Base-by-base conservation (phyloP, 306 rosid genomes). In the Sesbania bispinosa region DNA sequence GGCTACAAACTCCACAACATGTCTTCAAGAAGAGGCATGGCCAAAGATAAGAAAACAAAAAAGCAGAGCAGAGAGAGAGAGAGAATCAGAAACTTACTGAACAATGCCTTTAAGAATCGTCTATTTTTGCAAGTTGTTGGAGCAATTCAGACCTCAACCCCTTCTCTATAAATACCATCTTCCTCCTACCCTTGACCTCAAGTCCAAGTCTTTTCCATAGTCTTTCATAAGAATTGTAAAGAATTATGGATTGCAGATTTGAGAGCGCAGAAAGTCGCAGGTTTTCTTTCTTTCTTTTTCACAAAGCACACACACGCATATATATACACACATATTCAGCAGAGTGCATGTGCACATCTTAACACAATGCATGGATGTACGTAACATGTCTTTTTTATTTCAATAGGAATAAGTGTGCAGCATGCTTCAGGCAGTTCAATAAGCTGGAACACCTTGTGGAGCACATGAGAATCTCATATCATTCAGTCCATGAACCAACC, bases 361-460 rank as follows among this genome's bases (percentile, higher is more conserved):
- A 26, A 16, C 0, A 14, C 15, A 59, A 23, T 61, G 10, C 58
- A 10, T 58, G 16, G 11, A 39, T 35, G 24, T 48, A 11, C 16
- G 57, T 76, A 30, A 52, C 29, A 21, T 20, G 1, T 5, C 0
- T 13, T 0, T 54, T 33, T 24, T 18, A 20, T 62, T 27, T 0
- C 21, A n/a, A 47, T 9, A 95, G 99, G 96, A 90, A 89, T 60
- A 95, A 86, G 80, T 95, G 99, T 70, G 95, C 88, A 42, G 97
- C 97, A 67, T 95, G 99, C 90, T 91, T 62, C 75, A 82, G 90
- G 68, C 96, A 95, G 51, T 95, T 91, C 86, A 95, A 89, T 84
- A 89, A 54, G 60, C 68, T 89, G 80, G 99, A 91, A 81, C 99
- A 95, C 80, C 84, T 95, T 9, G 99, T 91, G 78, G 99, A 95